Evolutionary conservation across 83 land plant genomes (phyloP).

Genomic region (Thuja plicata): DNA sequence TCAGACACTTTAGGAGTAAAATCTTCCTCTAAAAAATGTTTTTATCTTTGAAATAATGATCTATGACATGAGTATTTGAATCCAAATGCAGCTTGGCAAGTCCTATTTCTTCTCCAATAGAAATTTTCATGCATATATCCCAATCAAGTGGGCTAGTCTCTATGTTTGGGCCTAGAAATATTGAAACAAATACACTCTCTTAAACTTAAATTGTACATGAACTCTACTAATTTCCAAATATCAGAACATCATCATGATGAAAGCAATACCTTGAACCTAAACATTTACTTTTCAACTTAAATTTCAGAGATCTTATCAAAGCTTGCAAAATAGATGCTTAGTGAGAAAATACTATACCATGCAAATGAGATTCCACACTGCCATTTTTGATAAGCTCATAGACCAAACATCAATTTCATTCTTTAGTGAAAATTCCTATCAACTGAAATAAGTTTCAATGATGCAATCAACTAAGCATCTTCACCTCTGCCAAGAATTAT

Average conservation of each 20-base stretch:
- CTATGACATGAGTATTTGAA: conserved; percentile 74
- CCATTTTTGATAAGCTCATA: conserved; percentile 84
- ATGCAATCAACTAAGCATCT: conserved; percentile 83
- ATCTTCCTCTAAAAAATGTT: conserved; percentile 66
- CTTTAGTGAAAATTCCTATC: conserved; percentile 74
- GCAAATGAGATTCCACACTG: conserved; percentile 85
- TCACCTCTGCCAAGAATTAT: conserved; percentile 77
- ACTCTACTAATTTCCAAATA: not conserved
- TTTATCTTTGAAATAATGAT: conserved; percentile 71
- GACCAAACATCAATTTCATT: conserved; percentile 54
- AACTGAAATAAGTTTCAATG: conserved; percentile 78
- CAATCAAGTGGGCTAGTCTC: conserved; percentile 47
- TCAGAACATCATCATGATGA: not conserved
- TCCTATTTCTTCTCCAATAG: conserved; percentile 76
- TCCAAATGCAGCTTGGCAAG: conserved; percentile 76
- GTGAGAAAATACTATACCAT: conserved; percentile 38
- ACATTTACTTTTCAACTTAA: not conserved
- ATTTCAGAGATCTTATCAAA: conserved; percentile 14
- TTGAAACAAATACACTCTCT: not conserved
- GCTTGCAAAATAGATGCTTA: conserved; percentile 4
- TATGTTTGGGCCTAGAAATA: conserved; percentile 56
- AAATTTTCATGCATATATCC: conserved; percentile 70
- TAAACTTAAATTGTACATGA: not conserved
- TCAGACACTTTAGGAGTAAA: conserved; percentile 81
- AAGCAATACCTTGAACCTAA: not conserved